Base-by-base conservation (phyloP, 495 filamentous ascomycete species). In the Xylaria cubensis region DNA sequence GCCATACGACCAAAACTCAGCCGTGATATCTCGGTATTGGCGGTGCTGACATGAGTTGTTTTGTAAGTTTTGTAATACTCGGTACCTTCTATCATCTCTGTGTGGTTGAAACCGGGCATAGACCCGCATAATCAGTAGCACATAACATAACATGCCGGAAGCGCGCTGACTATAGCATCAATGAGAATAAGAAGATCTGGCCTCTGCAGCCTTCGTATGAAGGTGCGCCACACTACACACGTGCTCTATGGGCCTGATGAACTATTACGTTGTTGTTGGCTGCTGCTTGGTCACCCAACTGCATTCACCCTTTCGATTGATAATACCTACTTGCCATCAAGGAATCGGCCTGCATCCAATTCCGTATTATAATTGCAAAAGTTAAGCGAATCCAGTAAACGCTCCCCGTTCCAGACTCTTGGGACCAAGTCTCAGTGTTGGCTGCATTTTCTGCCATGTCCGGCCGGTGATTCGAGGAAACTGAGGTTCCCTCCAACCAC, bases 161-260 rank as follows among this genome's bases (percentile, higher is more conserved):
- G 21, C 39, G 21, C 61, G 44, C 42, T 66, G 64, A 66, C 46
- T 39, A 66, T 44, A 41, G 41, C 32, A 67, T 41, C 56, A n/a
- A 67, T 56, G 32, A 67, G 50, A 55, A 67, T 67, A 19, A 67
- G 50, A 55, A 55, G 65, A 56, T 46, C 32, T 53, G 42, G 62
- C 12, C 19, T 41, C 64, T 66, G 64, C 64, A 19, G 24, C 64
- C 46, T 51, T 66, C 64, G 64, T 66, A n/a, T 66, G 29, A 29
- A 41, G 36, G 19, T 66, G 44, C 42, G 63, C 63, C 44, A 51
- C 64, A 17, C 64, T 29, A 4, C 53, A 39, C 64, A 66, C 41
- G 44, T 65, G 62, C 62, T 32, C 15, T 10, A 26, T 65, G 36
- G 24, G 6, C n/a, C 41, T 32, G 41, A 9, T 13, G 17, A 15